phyloP scores from a whole-genome alignment of 352 stramenopile species.

The Halophytophthora polymorphica region DNA sequence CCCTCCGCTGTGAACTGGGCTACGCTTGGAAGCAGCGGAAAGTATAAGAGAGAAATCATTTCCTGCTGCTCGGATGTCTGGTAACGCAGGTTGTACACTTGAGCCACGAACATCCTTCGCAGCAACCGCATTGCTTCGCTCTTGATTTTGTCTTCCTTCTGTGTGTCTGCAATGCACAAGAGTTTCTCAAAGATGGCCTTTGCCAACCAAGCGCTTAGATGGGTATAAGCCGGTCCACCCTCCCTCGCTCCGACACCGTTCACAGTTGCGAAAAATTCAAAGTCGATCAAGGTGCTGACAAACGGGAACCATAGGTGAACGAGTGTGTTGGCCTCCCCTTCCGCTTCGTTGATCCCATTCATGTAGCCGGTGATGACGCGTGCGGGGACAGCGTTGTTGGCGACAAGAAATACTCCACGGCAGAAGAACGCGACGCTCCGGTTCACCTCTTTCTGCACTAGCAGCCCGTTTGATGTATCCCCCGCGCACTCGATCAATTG shows the following conservation, averaged over 20 bases:
- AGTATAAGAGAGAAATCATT: slow-evolving; percentile 58
- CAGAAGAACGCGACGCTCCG: slow-evolving; percentile 55
- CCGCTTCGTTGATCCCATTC: slow-evolving; percentile 30
- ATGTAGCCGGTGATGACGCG: slow-evolving; percentile 44
- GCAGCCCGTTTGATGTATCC: slow-evolving; percentile 31
- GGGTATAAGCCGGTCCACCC: not conserved
- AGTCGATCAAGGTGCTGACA: slow-evolving; percentile 58
- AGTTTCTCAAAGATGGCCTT: slow-evolving; percentile 51
- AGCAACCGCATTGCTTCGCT: slow-evolving; percentile 48
- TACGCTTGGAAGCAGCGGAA: slow-evolving; percentile 42
- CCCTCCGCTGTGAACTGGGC: slow-evolving; percentile 46
- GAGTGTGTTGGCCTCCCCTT: slow-evolving; percentile 47
- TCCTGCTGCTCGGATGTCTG: slow-evolving; percentile 48
- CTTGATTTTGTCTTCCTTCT: slow-evolving; percentile 62
- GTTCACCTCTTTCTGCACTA: slow-evolving; percentile 70
- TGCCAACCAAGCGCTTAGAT: slow-evolving; percentile 47
- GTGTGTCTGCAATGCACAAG: slow-evolving; percentile 46
- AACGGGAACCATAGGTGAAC: slow-evolving; percentile 72
- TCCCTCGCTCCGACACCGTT: slow-evolving; percentile 30
- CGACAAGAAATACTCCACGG: slow-evolving; percentile 51
- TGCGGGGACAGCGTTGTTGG: slow-evolving; percentile 39
- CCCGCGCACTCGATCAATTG: slow-evolving; percentile 38
- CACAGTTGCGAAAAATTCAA: slow-evolving; percentile 65
- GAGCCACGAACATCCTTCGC: slow-evolving; percentile 57
- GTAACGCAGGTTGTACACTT: slow-evolving; percentile 52